phyloP scores from a whole-genome alignment of 75 land plant species.

The Selaginella tamariscina region DNA sequence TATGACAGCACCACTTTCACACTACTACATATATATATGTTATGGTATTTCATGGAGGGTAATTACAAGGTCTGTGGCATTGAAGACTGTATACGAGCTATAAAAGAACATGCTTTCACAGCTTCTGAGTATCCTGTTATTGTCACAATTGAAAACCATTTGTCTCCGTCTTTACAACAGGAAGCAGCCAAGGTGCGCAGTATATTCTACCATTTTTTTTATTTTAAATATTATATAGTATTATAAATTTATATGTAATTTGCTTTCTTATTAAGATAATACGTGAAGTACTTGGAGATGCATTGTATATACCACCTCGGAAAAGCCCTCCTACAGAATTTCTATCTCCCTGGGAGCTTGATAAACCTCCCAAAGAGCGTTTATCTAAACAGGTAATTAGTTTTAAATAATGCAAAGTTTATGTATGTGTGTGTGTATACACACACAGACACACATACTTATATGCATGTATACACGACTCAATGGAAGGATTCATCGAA shows the following conservation, averaged over 20 bases:
- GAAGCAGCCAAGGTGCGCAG: neutral
- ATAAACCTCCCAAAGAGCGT: constrained; percentile 28
- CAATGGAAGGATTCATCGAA: neutral
- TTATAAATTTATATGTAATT: too few relatives aligned
- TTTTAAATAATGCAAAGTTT: too few relatives aligned
- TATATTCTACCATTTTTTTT: neutral
- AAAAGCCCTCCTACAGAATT: constrained; percentile 25
- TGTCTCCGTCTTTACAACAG: neutral
- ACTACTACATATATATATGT: constrained; percentile 33
- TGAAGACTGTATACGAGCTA: neutral
- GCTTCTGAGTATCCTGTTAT: constrained; percentile 6
- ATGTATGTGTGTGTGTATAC: too few relatives aligned
- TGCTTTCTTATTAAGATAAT: constrained; percentile 9
- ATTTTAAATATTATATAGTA: too few relatives aligned
- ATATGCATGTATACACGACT: neutral
- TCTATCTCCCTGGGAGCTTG: constrained; percentile 26
- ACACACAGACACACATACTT: too few relatives aligned
- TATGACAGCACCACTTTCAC: constrained; percentile 30
- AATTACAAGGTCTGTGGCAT: neutral
- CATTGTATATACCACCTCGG: constrained; percentile 16
- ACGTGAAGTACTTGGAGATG: constrained; percentile 19
- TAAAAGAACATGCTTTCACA: constrained; percentile 11
- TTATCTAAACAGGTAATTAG: constrained; percentile 23
- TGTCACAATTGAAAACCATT: constrained; percentile 4
- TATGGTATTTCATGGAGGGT: too few relatives aligned